A percentile compares a stretch with the other conserved stretches of the same genome.
Conservation (phyloP, 2,329 filamentous ascomycete species). For the Huntiella savannae region DNA sequence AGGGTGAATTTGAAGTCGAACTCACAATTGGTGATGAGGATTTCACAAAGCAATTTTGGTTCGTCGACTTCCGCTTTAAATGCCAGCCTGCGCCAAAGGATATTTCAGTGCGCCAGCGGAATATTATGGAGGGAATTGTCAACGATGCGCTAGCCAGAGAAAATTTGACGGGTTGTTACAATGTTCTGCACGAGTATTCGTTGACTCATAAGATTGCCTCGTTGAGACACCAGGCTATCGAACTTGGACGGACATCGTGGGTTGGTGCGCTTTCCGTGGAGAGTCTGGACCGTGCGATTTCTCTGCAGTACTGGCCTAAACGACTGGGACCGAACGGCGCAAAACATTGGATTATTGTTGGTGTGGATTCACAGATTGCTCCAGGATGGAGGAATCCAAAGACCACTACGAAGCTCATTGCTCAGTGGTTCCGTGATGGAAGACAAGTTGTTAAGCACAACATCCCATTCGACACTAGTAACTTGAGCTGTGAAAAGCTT, state of each 20-base stretch:
- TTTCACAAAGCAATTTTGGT: conserved; percentile 69
- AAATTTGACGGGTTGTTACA: conserved; percentile 64
- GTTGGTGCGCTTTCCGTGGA: conserved; percentile 60
- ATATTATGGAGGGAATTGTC: conserved; percentile 47
- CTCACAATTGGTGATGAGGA: conserved; percentile 80
- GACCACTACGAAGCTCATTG: conserved; percentile 33
- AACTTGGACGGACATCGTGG: conserved; percentile 55
- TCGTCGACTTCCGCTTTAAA: conserved; percentile 74
- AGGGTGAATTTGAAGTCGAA: conserved; percentile 79
- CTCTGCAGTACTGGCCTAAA: conserved; percentile 78
- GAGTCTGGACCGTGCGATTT: conserved; percentile 58
- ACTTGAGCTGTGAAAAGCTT: conserved; percentile 55
- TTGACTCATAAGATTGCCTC: conserved; percentile 81
- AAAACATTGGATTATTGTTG: conserved; percentile 85
- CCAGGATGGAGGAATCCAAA: conserved; percentile 23
- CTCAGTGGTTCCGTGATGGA: conserved; percentile 73
- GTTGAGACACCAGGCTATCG: conserved; percentile 55
- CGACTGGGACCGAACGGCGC: conserved; percentile 31
- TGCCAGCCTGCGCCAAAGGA: conserved; percentile 50
- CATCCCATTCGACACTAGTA: conserved; percentile 45
- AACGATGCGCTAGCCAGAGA: conserved; percentile 52
- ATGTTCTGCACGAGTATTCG: conserved; percentile 70
- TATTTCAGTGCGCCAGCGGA: conserved; percentile 43
- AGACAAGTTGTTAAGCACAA: conserved; percentile 51
- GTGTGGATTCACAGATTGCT: conserved; percentile 44